phyloP scores from a whole-genome alignment of 169 alveolate species.

The Plasmodium chabaudi region DNA sequence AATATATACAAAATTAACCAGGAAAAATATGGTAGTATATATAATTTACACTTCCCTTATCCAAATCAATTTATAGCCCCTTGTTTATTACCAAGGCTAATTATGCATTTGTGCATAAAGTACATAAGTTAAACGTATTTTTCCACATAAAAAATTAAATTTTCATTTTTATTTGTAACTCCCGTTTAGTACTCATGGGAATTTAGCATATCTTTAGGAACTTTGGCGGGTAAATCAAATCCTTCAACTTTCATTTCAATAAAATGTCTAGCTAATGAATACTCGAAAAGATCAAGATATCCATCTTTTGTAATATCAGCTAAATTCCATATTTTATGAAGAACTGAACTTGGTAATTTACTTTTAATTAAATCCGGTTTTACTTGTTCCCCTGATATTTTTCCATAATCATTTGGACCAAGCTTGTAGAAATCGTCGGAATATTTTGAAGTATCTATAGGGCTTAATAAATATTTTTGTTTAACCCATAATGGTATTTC shows the following conservation, averaged over 20 bases:
- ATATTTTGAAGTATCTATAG: conserved; percentile 68
- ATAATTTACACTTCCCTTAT: too few relatives aligned
- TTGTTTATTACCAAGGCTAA: too few relatives aligned
- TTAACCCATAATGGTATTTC: conserved; percentile 72
- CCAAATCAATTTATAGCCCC: too few relatives aligned
- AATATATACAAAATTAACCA: too few relatives aligned
- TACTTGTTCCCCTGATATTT: conserved; percentile 78
- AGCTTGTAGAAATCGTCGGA: conserved; percentile 76
- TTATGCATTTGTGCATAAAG: too few relatives aligned
- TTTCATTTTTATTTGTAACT: not conserved
- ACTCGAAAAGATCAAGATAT: conserved; percentile 79
- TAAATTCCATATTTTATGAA: conserved; percentile 81
- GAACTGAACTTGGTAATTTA: conserved; percentile 77
- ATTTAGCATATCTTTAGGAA: conserved; percentile 54
- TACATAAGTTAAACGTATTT: too few relatives aligned
- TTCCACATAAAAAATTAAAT: not conserved
- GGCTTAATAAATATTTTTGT: conserved; percentile 45
- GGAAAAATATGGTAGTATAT: too few relatives aligned
- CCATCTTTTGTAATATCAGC: conserved; percentile 81
- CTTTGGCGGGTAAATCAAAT: conserved; percentile 77
- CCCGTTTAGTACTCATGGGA: conserved; percentile 37
- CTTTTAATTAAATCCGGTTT: conserved; percentile 79
- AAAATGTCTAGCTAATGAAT: conserved; percentile 79
- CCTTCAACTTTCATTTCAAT: conserved; percentile 80
- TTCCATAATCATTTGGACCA: conserved; percentile 74